phyloP scores from a whole-genome alignment of 2,329 filamentous ascomycete species.

The Diaporthe aspalathi region DNA sequence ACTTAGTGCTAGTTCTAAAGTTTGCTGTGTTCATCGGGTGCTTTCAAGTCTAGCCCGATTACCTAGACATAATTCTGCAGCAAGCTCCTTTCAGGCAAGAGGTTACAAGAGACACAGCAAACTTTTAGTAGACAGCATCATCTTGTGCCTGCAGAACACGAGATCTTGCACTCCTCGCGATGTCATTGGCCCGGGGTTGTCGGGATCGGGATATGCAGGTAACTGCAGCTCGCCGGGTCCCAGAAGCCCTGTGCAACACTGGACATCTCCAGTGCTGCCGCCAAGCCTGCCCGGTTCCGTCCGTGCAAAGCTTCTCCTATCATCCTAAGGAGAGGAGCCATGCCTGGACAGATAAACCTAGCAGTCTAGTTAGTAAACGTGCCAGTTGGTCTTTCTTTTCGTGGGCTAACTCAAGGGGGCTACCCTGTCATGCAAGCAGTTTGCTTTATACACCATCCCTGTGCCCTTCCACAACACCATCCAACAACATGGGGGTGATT shows the following conservation, averaged over 20 bases:
- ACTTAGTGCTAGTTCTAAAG: not conserved
- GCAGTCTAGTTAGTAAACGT: not conserved
- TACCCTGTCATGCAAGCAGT: conserved; percentile 12
- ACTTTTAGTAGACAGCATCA: not conserved
- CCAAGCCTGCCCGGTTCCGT: not conserved
- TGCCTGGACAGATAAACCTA: not conserved
- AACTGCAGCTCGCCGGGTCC: conserved; percentile 9
- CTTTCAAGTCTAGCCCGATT: not conserved
- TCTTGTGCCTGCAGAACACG: not conserved
- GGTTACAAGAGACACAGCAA: not conserved
- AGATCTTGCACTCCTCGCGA: conserved; percentile 9
- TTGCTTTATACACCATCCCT: conserved; percentile 1
- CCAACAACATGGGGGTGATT: conserved; percentile 10
- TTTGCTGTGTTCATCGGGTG: not conserved
- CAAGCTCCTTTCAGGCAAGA: not conserved
- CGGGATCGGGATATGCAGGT: not conserved
- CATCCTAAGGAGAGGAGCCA: not conserved
- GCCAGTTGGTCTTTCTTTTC: conserved; percentile 2
- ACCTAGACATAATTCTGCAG: not conserved
- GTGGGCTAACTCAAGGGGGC: conserved; percentile 10
- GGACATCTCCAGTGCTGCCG: not conserved
- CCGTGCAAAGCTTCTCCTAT: conserved; percentile 1
- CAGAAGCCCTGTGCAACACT: not conserved
- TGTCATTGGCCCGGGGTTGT: conserved; percentile 4
- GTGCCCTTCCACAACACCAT: conserved; percentile 9